phyloP scores from a whole-genome alignment of 306 rosid genomes.

The Begonia peltatifolia region DNA sequence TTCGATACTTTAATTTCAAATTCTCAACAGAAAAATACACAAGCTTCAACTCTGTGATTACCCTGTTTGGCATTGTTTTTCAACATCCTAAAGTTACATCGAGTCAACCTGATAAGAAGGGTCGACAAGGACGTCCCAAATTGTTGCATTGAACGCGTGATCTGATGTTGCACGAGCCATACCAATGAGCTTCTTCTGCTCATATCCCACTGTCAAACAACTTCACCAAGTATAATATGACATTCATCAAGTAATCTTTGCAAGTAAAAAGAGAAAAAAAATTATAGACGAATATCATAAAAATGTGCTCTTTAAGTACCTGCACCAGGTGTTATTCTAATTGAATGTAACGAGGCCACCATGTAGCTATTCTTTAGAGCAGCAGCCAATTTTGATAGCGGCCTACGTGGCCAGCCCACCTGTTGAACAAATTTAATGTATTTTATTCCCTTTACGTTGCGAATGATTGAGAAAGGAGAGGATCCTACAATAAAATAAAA shows the following conservation, averaged over 20 bases:
- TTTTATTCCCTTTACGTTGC: background rate
- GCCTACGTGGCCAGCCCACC: conserved; percentile 99
- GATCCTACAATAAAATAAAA: too few relatives aligned
- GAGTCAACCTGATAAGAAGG: conserved; percentile 71
- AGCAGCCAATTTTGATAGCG: conserved; percentile 66
- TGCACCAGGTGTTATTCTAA: conserved; percentile 55
- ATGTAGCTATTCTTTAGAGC: conserved; percentile 87
- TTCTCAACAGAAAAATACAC: too few relatives aligned
- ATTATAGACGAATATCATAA: conserved; percentile 1
- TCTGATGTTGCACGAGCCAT: conserved; percentile 99
- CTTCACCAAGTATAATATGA: conserved; percentile 97
- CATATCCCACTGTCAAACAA: conserved; percentile 89
- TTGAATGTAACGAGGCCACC: conserved; percentile 77
- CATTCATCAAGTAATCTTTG: conserved; percentile 56
- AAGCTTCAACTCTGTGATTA: too few relatives aligned
- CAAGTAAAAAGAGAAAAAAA: conserved; percentile 19
- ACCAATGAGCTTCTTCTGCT: conserved; percentile 69
- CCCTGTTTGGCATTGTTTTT: too few relatives aligned
- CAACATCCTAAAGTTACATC: conserved; percentile 1
- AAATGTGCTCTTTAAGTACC: conserved; percentile 38
- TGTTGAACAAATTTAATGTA: conserved; percentile 9
- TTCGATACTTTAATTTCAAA: too few relatives aligned
- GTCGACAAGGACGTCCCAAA: conserved; percentile 97
- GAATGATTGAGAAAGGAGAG: too few relatives aligned
- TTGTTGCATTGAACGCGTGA: conserved; percentile 97